These are phyloP conservation scores for Candida sithepensis DNA, from an alignment of 805 yeast genomes.

Conservation along the genomic window DNA sequence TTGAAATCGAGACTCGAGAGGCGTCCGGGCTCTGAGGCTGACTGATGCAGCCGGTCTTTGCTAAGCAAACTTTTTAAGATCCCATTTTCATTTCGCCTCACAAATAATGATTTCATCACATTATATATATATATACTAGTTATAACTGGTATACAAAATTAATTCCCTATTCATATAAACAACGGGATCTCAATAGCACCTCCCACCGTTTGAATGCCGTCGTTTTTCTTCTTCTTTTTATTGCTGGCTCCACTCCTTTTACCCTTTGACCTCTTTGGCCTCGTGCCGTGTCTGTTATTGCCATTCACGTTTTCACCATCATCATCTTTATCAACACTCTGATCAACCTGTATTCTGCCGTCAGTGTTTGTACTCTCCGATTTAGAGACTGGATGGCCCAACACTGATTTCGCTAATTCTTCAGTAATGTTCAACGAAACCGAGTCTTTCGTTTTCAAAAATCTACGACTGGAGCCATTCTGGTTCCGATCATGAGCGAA, in stretches of 20 bases:
- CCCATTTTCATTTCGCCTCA: not conserved
- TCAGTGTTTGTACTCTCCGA: not conserved
- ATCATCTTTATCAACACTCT: slow-evolving; percentile 4
- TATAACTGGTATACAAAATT: not conserved
- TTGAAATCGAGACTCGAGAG: too few species aligned
- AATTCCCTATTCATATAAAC: too few species aligned
- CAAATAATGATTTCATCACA: not conserved
- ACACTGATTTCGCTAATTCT: slow-evolving; percentile 25
- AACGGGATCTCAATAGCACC: slow-evolving; percentile 45
- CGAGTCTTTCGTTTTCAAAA: not conserved
- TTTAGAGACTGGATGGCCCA: slow-evolving; percentile 14
- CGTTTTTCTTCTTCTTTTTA: slow-evolving; percentile 15
- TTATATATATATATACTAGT: not conserved
- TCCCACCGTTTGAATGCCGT: slow-evolving; percentile 35
- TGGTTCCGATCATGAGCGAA: not conserved
- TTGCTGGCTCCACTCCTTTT: slow-evolving; percentile 5
- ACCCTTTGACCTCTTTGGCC: slow-evolving; percentile 1
- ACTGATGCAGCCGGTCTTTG: too few species aligned
- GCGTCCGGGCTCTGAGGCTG: too few species aligned
- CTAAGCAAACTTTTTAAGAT: too few species aligned
- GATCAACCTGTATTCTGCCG: slow-evolving; percentile 4
- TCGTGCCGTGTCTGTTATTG: not conserved
- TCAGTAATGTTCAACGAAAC: slow-evolving; percentile 20
- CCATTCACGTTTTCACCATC: not conserved
- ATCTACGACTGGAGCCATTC: not conserved